A percentile compares a stretch with the other conserved stretches of the same genome.
These are phyloP conservation scores for Pseudogymnoascus sp. DNA, from an alignment of 2,329 filamentous ascomycete species.

Conservation along the genomic window DNA sequence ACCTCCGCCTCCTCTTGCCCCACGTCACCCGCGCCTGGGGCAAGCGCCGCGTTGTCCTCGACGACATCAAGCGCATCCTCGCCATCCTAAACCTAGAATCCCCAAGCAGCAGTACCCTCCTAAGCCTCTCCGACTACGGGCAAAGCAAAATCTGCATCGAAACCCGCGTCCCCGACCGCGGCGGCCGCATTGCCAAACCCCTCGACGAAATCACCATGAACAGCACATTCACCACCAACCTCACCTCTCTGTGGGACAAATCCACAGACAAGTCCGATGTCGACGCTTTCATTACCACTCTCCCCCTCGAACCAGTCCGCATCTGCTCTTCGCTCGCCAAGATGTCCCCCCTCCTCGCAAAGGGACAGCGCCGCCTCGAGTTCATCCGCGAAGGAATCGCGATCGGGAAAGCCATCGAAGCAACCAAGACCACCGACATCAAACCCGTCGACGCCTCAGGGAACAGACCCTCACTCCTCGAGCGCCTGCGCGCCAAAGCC, in stretches of 20 bases:
- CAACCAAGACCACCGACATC: conserved; percentile 22
- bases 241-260: conserved; percentile 38
- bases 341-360: conserved; percentile 49
- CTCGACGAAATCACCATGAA: conserved; percentile 46
- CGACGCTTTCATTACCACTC: conserved; percentile 42
- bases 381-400: conserved; percentile 56
- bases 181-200: conserved; percentile 28
- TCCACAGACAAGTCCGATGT: background rate
- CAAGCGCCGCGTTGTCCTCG: conserved; percentile 55
- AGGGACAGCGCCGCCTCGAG: conserved; percentile 60
- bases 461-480: conserved; percentile 58
- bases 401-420: conserved; percentile 27
- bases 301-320: conserved; percentile 48
- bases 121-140: conserved; percentile 44
- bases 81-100: conserved; percentile 43
- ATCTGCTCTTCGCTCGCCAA: conserved; percentile 43
- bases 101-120: conserved; percentile 23
- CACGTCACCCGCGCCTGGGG: conserved; percentile 63
- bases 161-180: conserved; percentile 26
- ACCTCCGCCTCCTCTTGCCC: conserved; percentile 52
- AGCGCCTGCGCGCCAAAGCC: conserved; percentile 67
- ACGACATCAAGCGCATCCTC: conserved; percentile 59
- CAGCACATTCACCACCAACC: conserved; percentile 44
- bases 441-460: conserved; percentile 17
- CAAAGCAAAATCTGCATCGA: conserved; percentile 51